These are phyloP conservation scores for Leccinum insolens DNA, from an alignment of 1,284 basidiomycete species.

Conservation along the genomic window DNA sequence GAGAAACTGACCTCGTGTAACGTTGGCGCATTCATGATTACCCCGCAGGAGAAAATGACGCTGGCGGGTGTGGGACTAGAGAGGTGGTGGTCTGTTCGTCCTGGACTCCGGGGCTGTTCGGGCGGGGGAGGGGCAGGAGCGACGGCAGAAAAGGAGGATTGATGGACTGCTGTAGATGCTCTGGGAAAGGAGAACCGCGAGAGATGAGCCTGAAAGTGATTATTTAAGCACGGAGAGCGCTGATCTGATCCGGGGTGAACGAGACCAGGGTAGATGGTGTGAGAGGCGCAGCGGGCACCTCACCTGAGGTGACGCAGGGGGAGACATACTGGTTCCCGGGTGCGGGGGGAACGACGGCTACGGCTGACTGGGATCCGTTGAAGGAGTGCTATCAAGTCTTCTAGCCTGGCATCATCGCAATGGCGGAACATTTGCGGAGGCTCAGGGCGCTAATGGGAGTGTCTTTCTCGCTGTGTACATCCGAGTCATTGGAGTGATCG, in stretches of 20 bases:
- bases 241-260: conserved; percentile 85
- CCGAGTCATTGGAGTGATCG: no score
- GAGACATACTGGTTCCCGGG: conserved; percentile 17
- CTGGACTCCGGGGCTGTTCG: background rate
- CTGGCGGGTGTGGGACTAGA: no score
- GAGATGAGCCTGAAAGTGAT: conserved; percentile 86
- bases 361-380: conserved; percentile 18
- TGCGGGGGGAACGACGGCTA: conserved; percentile 7
- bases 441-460: no score
- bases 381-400: conserved; percentile 14
- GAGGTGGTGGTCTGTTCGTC: background rate
- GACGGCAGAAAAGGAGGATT: conserved; percentile 29
- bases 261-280: conserved; percentile 60
- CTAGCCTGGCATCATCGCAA: no score
- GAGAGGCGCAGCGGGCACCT: conserved; percentile 30
- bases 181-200: conserved; percentile 81
- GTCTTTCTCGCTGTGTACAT: no score
- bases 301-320: conserved; percentile 29
- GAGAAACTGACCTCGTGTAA: conserved; percentile 82
- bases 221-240: conserved; percentile 86
- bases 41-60: conserved; percentile 84
- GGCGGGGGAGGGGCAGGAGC: background rate
- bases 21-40: conserved; percentile 99
- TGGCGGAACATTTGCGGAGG: no score
- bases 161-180: conserved; percentile 79